Evolutionary conservation across 805 yeast species (phyloP).

Genomic region (Cyberlindnera veronae): DNA sequence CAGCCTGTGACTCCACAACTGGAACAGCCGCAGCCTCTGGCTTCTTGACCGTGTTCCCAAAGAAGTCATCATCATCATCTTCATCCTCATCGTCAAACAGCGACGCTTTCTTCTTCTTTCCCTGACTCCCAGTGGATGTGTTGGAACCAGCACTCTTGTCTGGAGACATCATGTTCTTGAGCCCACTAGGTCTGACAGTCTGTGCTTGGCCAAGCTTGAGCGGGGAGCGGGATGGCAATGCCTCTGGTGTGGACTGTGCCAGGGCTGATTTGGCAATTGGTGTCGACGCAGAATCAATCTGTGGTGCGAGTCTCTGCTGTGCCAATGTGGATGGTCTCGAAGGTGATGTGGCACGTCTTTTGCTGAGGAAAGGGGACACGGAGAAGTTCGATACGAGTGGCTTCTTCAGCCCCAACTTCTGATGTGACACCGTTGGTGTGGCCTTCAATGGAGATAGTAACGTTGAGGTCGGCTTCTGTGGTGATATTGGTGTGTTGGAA

Average conservation of each 20-base stretch:
- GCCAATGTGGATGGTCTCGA: conserved; percentile 1
- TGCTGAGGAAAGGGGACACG: conserved; percentile 24
- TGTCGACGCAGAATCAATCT: conserved; percentile 13
- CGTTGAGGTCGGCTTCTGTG: conserved; percentile 3
- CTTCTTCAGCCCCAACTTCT: conserved; percentile 9
- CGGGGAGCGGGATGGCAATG: conserved; percentile 18
- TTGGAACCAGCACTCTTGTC: conserved; percentile 3
- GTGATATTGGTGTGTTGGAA: no score
- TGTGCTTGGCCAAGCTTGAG: conserved; percentile 18
- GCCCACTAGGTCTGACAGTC: conserved; percentile 20
- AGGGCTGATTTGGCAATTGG: conserved; percentile 13
- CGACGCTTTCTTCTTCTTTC: conserved; percentile 18
- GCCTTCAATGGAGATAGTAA: conserved; percentile 17
- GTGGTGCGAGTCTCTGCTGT: not conserved
- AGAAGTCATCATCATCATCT: conserved; percentile 29
- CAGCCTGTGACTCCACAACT: not conserved
- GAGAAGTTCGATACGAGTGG: conserved; percentile 17
- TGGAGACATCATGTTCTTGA: conserved; percentile 25
- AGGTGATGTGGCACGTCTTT: conserved; percentile 13
- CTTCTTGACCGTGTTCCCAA: conserved; percentile 19
- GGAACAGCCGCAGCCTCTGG: not conserved
- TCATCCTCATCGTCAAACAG: conserved; percentile 28
- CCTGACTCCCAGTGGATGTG: not conserved
- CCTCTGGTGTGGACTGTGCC: conserved; percentile 28
- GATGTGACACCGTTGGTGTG: conserved; percentile 5